A percentile compares a stretch with the other conserved stretches of the same genome.
These are phyloP conservation scores for Aschersonia sp. DNA, from an alignment of 2,329 filamentous ascomycete species.

Conservation along the genomic window DNA sequence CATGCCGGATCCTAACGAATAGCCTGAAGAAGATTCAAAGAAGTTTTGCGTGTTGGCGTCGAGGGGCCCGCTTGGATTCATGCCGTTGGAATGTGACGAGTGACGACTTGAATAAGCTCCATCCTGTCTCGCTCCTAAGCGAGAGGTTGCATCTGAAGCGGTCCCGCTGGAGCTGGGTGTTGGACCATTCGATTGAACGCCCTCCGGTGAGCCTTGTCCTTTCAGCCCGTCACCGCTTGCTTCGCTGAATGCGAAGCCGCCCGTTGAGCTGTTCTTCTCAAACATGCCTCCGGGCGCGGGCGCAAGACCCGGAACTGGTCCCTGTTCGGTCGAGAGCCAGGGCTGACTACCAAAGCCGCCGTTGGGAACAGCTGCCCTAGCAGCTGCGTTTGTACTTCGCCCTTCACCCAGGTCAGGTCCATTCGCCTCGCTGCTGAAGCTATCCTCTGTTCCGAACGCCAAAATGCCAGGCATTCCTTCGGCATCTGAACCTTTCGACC, in stretches of 20 bases:
- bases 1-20: conserved; percentile 13
- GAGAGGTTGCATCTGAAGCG: conserved; percentile 15
- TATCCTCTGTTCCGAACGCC: conserved; percentile 23
- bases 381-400: conserved; percentile 9
- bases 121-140: conserved; percentile 20
- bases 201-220: conserved; percentile 33
- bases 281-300: conserved; percentile 18
- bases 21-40: conserved; percentile 24
- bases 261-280: conserved; percentile 16
- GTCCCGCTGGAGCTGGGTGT: conserved; percentile 42
- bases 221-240: conserved; percentile 29
- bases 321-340: conserved; percentile 26
- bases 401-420: conserved; percentile 25
- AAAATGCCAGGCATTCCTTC: conserved; percentile 22
- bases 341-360: conserved; percentile 8
- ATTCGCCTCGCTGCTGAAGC: conserved; percentile 24
- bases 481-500: neutral
- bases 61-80: conserved; percentile 18
- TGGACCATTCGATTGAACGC: conserved; percentile 34
- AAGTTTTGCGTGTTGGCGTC: conserved; percentile 23
- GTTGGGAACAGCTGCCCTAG: neutral
- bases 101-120: conserved; percentile 38
- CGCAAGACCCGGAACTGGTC: conserved; percentile 19
- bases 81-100: conserved; percentile 26
- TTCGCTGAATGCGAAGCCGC: conserved; percentile 24